Evolutionary conservation across 306 rosid species (phyloP).

Genomic region (Ziziphus jujuba): DNA sequence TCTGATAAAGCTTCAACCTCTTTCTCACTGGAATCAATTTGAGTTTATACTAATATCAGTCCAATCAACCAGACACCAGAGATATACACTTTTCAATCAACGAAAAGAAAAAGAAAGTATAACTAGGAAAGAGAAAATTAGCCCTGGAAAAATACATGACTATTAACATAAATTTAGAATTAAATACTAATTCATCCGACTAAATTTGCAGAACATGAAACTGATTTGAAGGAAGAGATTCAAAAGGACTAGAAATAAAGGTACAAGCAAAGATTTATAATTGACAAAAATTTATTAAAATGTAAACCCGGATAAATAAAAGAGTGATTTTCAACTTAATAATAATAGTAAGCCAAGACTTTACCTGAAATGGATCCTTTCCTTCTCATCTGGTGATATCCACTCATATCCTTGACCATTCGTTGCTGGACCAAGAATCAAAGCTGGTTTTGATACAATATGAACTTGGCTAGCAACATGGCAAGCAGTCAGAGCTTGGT

Average conservation of each 20-base stretch:
- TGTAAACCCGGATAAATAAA: neutral
- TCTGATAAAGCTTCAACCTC: slow-evolving; percentile 84
- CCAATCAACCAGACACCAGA: slow-evolving; percentile 20
- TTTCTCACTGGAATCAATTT: slow-evolving; percentile 56
- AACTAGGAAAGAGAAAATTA: neutral
- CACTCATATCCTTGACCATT: slow-evolving; percentile 66
- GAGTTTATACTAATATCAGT: neutral
- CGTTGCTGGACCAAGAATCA: slow-evolving; percentile 67
- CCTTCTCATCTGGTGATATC: slow-evolving; percentile 89
- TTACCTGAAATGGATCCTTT: slow-evolving; percentile 68
- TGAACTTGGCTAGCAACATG: slow-evolving; percentile 98
- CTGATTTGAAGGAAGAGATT: neutral
- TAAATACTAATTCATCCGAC: neutral
- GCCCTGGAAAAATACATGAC: neutral
- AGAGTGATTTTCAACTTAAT: neutral
- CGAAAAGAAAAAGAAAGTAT: neutral
- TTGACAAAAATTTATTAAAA: neutral
- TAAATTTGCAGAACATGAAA: slow-evolving; percentile 10
- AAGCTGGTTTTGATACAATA: slow-evolving; percentile 81
- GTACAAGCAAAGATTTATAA: neutral
- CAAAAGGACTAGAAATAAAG: neutral
- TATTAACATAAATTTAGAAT: neutral
- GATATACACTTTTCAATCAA: neutral
- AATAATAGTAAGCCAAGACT: neutral
- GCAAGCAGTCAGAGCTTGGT: slow-evolving; percentile 99